Percentiles rank a stretch among this genome's conserved stretches.
These are phyloP conservation scores for Telopea speciosissima DNA, from an alignment of 177 flowering plant species.

Conservation along the genomic window DNA sequence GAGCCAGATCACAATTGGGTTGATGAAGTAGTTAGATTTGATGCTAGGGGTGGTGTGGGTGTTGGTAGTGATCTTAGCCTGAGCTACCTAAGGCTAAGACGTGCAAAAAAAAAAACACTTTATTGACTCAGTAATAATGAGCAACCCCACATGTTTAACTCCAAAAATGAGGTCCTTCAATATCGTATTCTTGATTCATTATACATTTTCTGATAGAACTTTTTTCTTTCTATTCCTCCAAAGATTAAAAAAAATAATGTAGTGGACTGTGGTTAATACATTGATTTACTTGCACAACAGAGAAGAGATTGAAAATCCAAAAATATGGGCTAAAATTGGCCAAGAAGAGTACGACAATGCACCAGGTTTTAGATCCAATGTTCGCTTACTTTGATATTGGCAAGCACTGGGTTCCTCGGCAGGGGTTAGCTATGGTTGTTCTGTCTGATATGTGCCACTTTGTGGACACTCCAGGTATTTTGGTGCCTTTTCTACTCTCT, in stretches of 20 bases:
- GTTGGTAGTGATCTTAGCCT: constrained; percentile 36
- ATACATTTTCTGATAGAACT: background rate
- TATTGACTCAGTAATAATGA: constrained; percentile 55
- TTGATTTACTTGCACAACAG: constrained; percentile 25
- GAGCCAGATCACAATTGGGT: constrained; percentile 86
- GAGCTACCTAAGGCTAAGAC: constrained; percentile 45
- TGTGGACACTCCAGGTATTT: constrained; percentile 54
- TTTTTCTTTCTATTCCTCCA: no score
- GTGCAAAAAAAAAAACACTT: constrained; percentile 66
- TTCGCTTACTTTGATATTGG: constrained; percentile 76
- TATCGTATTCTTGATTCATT: background rate
- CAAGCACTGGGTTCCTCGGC: constrained; percentile 57
- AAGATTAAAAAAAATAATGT: no score
- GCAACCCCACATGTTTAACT: no score
- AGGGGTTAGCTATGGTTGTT: constrained; percentile 68
- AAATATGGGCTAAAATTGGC: no score
- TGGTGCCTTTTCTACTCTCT: constrained; percentile 4
- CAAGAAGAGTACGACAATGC: no score
- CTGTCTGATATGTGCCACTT: constrained; percentile 73
- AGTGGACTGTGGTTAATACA: constrained; percentile 1
- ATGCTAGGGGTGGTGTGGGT: constrained; percentile 33
- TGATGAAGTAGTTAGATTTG: constrained; percentile 79
- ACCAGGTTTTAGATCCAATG: no score
- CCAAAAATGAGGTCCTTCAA: no score
- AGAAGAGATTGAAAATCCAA: no score